These are phyloP conservation scores for Geotrichum europaeum DNA, from an alignment of 1,139 yeast species.

Conservation along the genomic window DNA sequence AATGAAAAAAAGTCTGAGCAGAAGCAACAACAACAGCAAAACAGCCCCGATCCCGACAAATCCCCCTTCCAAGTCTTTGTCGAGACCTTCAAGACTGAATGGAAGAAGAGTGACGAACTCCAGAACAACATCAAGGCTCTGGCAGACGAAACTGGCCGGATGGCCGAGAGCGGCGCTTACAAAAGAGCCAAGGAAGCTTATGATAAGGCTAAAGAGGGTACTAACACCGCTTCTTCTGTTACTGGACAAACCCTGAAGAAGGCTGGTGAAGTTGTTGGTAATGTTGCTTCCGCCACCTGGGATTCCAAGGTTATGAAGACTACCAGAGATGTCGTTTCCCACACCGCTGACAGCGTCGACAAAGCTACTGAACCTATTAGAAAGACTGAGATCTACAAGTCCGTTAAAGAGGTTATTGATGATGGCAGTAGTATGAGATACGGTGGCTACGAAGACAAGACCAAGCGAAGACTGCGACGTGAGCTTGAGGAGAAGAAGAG, in stretches of 20 bases:
- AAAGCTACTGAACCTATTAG: conserved; percentile 92
- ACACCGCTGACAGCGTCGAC: conserved; percentile 70
- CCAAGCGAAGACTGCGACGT: conserved; percentile 70
- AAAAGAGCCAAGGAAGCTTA: conserved; percentile 91
- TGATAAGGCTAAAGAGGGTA: conserved; percentile 56
- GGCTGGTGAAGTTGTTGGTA: conserved; percentile 93
- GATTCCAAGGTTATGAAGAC: conserved; percentile 89
- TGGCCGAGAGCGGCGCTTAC: conserved; percentile 92
- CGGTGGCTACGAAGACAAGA: conserved; percentile 90
- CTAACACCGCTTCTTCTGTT: conserved; percentile 46
- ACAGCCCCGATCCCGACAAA: conserved; percentile 34
- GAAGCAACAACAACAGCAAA: conserved; percentile 16
- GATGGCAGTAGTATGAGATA: conserved; percentile 85
- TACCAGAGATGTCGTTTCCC: conserved; percentile 73
- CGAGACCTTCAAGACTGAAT: conserved; percentile 85
- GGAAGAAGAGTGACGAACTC: conserved; percentile 83
- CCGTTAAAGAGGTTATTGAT: conserved; percentile 81
- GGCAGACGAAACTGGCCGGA: conserved; percentile 92
- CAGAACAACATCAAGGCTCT: conserved; percentile 91
- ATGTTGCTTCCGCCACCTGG: conserved; percentile 90
- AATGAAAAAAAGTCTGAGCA: conserved; percentile 9
- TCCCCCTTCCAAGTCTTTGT: conserved; percentile 90
- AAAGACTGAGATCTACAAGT: conserved; percentile 82
- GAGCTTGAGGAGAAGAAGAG: conserved; percentile 33
- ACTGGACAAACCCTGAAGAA: conserved; percentile 79